Evolutionary conservation across 1,284 basidiomycete species (phyloP), one percentile per base, ranked within the genome.

Genomic region (Ustilago bromivora): DNA sequence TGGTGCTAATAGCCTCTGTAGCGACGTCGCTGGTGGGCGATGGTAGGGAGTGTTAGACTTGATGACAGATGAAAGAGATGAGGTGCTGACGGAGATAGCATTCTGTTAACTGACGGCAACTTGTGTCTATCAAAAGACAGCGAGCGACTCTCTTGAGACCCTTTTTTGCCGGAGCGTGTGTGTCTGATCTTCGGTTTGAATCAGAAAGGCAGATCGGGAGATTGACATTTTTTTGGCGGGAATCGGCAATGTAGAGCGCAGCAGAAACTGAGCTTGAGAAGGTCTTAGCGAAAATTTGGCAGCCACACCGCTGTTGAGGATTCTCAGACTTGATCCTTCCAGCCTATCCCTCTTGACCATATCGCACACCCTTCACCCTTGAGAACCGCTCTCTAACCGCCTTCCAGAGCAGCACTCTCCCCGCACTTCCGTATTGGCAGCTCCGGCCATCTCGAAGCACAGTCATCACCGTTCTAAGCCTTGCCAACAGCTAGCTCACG

Each of bases 191-290:
- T 17, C 57, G 57, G 32, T 32, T 34, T 35, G 36, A 40, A 38
- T 38, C 53, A 19, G 41, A 41, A 6, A 15, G 41, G 34, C 19
- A 49, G 17, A 72, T 73, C 71, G 71, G 71, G 43, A 58, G 66
- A 68, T 65, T 47, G 53, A 41, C 3, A 3, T 28, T 43, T 54
- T 28, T 55, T 47, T 56, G 19, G 38, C 70, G 70, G 70, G 38
- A 67, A 34, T 47, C 71, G 71, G 71, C 71, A 73, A 73, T 73
- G 60, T 57, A 73, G 31, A 60, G 57, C 64, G 60, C 61, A 63
- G 57, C 60, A 62, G 31, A 59, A 55, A 31, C 41, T 58, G 62
- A 71, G 13, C 46, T 23, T 61, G 54, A 6, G 32, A 57, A 57
- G 47, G 34, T 40, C 34, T n/a, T 32, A 17, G 10, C n/a, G 38